Percentiles rank a stretch among this genome's conserved stretches.
Evolutionary conservation across 2,329 filamentous ascomycete species (phyloP).

Genomic region (Corynespora cassiicola): DNA sequence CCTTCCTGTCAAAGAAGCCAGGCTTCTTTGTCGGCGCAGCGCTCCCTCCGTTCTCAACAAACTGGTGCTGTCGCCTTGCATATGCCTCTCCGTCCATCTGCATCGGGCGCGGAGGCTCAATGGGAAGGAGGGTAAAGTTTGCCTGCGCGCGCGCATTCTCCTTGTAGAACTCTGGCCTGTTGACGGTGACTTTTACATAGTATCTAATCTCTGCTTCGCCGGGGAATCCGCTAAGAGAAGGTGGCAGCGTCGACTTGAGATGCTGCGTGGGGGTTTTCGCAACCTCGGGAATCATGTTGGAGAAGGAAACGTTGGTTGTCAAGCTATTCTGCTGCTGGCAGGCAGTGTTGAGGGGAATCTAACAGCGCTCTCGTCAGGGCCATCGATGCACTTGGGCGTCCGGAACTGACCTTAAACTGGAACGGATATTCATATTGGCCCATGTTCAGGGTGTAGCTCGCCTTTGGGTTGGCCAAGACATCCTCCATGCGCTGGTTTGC

Average conservation of each 20-base stretch:
- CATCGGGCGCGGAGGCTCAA: conserved; percentile 81
- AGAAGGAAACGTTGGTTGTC: conserved; percentile 51
- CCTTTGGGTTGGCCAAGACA: conserved; percentile 43
- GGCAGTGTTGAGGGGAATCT: conserved; percentile 72
- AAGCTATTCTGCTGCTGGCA: conserved; percentile 55
- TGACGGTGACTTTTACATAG: conserved; percentile 93
- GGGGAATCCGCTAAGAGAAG: conserved; percentile 85
- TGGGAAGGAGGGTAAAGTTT: conserved; percentile 84
- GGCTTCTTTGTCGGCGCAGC: conserved; percentile 57
- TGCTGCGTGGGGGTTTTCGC: conserved; percentile 63
- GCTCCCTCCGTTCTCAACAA: conserved; percentile 46
- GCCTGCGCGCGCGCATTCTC: conserved; percentile 75
- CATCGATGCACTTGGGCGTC: neutral
- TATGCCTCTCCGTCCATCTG: conserved; percentile 78
- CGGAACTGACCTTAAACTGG: conserved; percentile 71
- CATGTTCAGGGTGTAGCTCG: conserved; percentile 66
- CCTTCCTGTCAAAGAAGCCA: conserved; percentile 62
- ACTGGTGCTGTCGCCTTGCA: conserved; percentile 74
- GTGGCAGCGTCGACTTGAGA: conserved; percentile 85
- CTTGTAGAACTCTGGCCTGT: conserved; percentile 85
- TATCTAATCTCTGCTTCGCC: conserved; percentile 90
- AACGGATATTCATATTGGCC: conserved; percentile 81
- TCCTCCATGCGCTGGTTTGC: conserved; percentile 53
- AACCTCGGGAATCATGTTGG: conserved; percentile 51
- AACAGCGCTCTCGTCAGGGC: conserved; percentile 1